Base-by-base conservation (phyloP, 2,329 filamentous ascomycete genomes). In the Epichloe brachyelytri region DNA sequence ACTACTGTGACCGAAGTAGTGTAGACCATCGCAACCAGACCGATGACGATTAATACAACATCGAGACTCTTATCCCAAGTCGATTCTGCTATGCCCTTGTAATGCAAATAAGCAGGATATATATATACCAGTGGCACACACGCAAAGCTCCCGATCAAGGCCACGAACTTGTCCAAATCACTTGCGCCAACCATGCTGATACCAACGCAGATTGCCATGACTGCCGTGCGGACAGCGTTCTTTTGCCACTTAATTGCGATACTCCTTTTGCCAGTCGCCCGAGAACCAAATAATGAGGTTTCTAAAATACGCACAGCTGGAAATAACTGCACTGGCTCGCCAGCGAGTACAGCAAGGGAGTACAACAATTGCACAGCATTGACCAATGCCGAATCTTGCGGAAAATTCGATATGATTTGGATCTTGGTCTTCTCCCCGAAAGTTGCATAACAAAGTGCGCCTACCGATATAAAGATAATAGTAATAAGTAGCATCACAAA, bases 71-170 rank as follows among this genome's bases (percentile, higher is more conserved):
- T 86, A 30, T 69, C 75, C 61, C 65, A 69, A 34, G 63, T 65
- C n/a, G 72, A 76, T 46, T 74, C 70, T 6, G 84, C 85, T 3
- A 83, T 73, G 4, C 80, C 84, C 59, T 75, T 80, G 66, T 80
- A 84, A 63, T 89, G 85, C 60, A 89, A 61, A 55, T 75, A 82
- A 0, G 85, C 77, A 43, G 86, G 85, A 61, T 88, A 88, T 53
- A 88, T 85, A 65, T 88, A 88, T 11, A 88, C 84, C 56, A 88
- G 66, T 14, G 85, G 85, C 50, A 88, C 82, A 58, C 85, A 88
- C 2, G 84, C 84, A 60, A 86, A 80, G 38, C 78, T 82, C 12
- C 85, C 85, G 56, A 88, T 87, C 45, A 88, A 68, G 0, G 84
- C 80, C 12, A 88, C 84, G 57, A 88, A 88, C 55, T 83, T 82